A percentile compares a stretch with the other conserved stretches of the same genome.
Conservation (phyloP, 129 eudicot genomes). For the Logfia minima region DNA sequence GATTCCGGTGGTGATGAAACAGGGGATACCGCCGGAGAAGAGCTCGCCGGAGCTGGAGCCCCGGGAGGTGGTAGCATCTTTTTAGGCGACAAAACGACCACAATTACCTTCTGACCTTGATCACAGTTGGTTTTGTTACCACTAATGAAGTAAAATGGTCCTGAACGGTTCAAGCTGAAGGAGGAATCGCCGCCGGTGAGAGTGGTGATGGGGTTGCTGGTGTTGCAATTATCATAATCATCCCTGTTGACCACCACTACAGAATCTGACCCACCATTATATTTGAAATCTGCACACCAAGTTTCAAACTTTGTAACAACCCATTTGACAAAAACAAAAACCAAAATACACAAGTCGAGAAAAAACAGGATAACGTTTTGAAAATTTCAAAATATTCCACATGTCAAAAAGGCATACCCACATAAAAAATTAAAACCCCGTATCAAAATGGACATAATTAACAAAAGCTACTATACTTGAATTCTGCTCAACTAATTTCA, state of each 20-base stretch:
- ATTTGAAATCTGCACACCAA: slow-evolving; percentile 60
- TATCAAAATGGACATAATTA: not conserved
- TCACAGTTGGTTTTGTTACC: slow-evolving; percentile 62
- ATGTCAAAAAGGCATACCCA: not conserved
- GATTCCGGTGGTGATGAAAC: slow-evolving; percentile 5
- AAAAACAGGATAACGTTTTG: not conserved
- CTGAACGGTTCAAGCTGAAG: slow-evolving; percentile 53
- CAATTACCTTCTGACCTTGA: slow-evolving; percentile 56
- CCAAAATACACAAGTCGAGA: slow-evolving; percentile 13
- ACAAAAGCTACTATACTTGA: not conserved
- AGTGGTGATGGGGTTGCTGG: slow-evolving; percentile 41
- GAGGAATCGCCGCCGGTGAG: slow-evolving; percentile 51
- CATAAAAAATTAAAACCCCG: not conserved
- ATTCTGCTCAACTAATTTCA: not conserved
- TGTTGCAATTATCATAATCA: slow-evolving; percentile 57
- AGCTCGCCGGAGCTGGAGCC: slow-evolving; percentile 23
- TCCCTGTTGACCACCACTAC: slow-evolving; percentile 67
- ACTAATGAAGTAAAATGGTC: slow-evolving; percentile 75
- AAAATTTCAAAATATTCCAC: slow-evolving; percentile 4
- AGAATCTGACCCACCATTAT: slow-evolving; percentile 55
- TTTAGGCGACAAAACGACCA: slow-evolving; percentile 53
- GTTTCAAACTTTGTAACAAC: not conserved
- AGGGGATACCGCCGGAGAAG: slow-evolving; percentile 19
- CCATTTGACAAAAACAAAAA: slow-evolving; percentile 5
- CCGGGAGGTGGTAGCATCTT: slow-evolving; percentile 18